Evolutionary conservation across 1,139 yeast genomes (phyloP), one percentile per base, ranked within the genome.

Genomic region (Saccharomyces uvarum): DNA sequence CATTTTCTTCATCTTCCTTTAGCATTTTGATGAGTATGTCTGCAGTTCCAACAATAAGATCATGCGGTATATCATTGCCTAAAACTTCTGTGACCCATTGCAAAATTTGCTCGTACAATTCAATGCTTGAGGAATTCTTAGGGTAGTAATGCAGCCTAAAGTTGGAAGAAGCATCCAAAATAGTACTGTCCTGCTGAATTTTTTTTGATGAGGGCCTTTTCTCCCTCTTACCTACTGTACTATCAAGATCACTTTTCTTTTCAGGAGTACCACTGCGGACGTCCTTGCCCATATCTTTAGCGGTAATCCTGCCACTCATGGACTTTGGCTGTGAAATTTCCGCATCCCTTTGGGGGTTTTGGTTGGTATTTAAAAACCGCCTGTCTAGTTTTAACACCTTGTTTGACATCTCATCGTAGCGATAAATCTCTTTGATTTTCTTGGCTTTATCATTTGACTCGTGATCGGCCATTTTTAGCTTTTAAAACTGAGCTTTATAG

Each of bases 371-470:
- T 48, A 72, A 72, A 47, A 81, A 70, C 53, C 83, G 69, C 56
- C 79, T 75, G 62, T 83, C 88, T 59, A 80, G 79, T 57, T 79
- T 76, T 38, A 84, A 76, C 61, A 87, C 91, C 73, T 84, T 84
- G 64, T 84, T 87, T 55, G 95, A 80, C 89, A 87, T 84, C 65
- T 79, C 86, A 64, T 81, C 84, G 62, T 82, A 80, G 54, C 78
- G 74, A 64, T 78, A 79, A 59, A 75, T 65, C 53, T 68, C 68
- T 31, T 66, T 60, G 27, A 70, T 69, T 52, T 64, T 65, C 50
- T 60, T 55, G 19, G 51, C 54, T 16, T 53, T 57, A 5, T 57
- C 61, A n/a, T 58, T 53, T 6, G 28, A 52, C 11, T 55, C 51
- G 7, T 53, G 51, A 5, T 59, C 56, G 7, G 59, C 42, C 62